Conservation (phyloP, 148 eudicot genomes). For the Diospyros kaki region DNA sequence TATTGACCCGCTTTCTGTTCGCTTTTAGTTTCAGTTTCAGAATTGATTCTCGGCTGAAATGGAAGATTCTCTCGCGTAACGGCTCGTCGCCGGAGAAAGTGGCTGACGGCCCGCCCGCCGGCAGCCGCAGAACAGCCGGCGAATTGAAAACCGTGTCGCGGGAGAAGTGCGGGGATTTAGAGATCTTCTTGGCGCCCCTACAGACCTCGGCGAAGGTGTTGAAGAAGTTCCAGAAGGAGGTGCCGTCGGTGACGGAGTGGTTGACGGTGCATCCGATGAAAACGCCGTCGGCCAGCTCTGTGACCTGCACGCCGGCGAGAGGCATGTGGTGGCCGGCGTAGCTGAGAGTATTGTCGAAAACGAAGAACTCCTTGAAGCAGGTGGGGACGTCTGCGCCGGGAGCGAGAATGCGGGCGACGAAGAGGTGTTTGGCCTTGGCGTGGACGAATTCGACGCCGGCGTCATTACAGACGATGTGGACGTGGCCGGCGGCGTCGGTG, state of each 20-base stretch:
- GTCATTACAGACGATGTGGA: constrained; percentile 41
- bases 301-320: constrained; percentile 43
- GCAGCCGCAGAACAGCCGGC: constrained; percentile 38
- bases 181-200: constrained; percentile 23
- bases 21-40: constrained; percentile 45
- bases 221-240: constrained; percentile 71
- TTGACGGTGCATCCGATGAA: constrained; percentile 52
- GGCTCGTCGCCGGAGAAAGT: constrained; percentile 46
- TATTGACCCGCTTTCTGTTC: constrained; percentile 16
- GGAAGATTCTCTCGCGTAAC: constrained; percentile 60
- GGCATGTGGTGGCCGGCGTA: constrained; percentile 46
- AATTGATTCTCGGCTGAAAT: constrained; percentile 48
- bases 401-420: constrained; percentile 3
- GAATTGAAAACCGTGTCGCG: constrained; percentile 42
- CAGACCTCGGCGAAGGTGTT: constrained; percentile 48
- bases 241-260: constrained; percentile 61
- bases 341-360: constrained; percentile 41
- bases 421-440: constrained; percentile 27
- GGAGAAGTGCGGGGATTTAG: constrained; percentile 34
- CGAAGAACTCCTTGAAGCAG: constrained; percentile 34
- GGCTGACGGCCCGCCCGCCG: constrained; percentile 45
- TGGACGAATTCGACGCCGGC: constrained; percentile 39
- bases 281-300: constrained; percentile 43
- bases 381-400: constrained; percentile 18
- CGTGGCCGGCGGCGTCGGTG: constrained; percentile 33